Evolutionary conservation across 352 stramenopile genomes (phyloP), one percentile per base, ranked within the genome.

Genomic region (Phytophthora macrochlamydospora): DNA sequence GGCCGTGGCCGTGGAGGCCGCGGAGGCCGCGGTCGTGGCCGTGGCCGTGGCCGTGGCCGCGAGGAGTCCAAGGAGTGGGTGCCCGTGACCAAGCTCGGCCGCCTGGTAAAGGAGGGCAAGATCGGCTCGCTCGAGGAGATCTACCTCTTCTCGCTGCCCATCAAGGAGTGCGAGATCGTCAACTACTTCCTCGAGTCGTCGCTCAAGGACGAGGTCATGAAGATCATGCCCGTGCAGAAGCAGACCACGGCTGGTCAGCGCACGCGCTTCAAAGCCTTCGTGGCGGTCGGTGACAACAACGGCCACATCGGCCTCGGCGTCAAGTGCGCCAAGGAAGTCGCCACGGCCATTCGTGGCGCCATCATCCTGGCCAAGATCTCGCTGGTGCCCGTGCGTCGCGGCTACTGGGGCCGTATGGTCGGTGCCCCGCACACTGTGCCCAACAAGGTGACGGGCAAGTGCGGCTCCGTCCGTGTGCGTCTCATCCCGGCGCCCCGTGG

Each of bases 181-280:
- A 98, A 99, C 84, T 92, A 98, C 83, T 99, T 99, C 85, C 81
- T 99, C 18, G 97, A 98, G 81, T 79, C 97, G 60, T 97, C 94
- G 81, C 97, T 99, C 60, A 98, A 99, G 80, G 98, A 99, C 81
- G 98, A 99, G 77, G 97, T 99, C 54, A 99, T 99, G 97, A 99
- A 99, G 92, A 99, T 99, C 89, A 99, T 99, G 96, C 97, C 98
- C 61, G 98, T 99, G 55, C 98, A 99, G 87, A 99, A 99, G 95
- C 97, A 99, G 87, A 99, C 96, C 52, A 98, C 96, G 45, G 98
- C 98, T 65, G 98, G 98, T 89, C 98, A 99, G 92, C 92, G 98
- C 65, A 99, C 98, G 70, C 93, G 98, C 64, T 99, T 99, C 94
- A 99, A 99, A 90, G 98, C 97, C 38, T 99, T 99, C 79, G 98